Base-by-base conservation (phyloP, 768 basidiomycete species). In the Rhodotorula taiwanensis region DNA sequence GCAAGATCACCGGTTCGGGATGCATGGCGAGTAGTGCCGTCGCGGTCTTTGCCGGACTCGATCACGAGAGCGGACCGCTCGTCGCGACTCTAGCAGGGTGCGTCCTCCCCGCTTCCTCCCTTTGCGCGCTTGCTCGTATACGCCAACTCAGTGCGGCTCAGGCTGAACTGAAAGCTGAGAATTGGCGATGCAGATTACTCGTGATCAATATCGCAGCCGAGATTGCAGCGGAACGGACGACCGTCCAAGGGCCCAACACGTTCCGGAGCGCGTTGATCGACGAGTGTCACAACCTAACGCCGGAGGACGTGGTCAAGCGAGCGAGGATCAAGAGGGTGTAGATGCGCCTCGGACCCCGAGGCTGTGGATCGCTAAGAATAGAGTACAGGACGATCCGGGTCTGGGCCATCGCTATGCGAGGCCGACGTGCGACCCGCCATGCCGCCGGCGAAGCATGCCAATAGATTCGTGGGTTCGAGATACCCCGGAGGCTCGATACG, bases 1-100 rank as follows among this genome's bases (percentile, higher is more conserved):
- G 84, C 0, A 79, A 81, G 57, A 90, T 97, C 59, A 95, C 93
- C 0, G 93, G 92, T 1, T 88, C 88, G 30, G 92, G 92, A 7
- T 97, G 92, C 72, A 83, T 93, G 74, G 64, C 69, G 9, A 59
- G 64, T 31, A 86, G 87, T 15, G 79, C 81, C 34, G 81, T 94
- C 52, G 87, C 89, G 1, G 82, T 86, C 21, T 92, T 85, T 36
- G 75, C 76, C n/a, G 73, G 77, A 47, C 73, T 69, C 58, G 73
- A 52, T 70, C 64, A 62, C 67, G 71, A 63, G 56, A 65, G 70
- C 23, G 71, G 70, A 2, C 50, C 63, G 80, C 76, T 95, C 39
- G 66, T 83, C 18, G 90, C 82, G 2, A 82, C 90, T 0, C 77
- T 91, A 30, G 83, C 85, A 52, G 92, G 87, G 88, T 89, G 73